Evolutionary conservation across 176 grass and related monocot genomes (phyloP), one percentile per base, ranked within the genome.

Genomic region (Canna indica): DNA sequence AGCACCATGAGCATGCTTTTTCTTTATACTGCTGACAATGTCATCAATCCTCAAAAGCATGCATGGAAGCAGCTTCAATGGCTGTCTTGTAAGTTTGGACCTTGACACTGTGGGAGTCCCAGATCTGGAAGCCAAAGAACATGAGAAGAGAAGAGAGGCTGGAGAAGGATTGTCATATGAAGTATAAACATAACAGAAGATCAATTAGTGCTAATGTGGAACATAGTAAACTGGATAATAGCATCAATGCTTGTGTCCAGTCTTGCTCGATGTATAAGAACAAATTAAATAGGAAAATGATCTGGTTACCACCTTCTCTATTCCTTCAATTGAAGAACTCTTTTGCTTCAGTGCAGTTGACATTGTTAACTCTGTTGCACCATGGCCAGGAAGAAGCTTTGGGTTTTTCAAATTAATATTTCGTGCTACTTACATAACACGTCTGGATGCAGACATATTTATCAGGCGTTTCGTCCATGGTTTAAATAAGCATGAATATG

Each of bases 341-440:
- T 88, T 93, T 75, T 99, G 86, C 47, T 93, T 99, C 56, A 99
- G 47, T 60, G 82, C 79, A 82, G 89, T 89, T 4, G 94, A 99
- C 70, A 93, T 84, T 73, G 94, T 93, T 73, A 99, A 82, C 74
- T 99, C 94, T 38, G 94, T 84, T 53, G 89, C 94, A 84, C 94
- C 94, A 36, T 89, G 89, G 70, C 94, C 89, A 80, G 94, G 94
- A 72, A 99, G 73, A 75, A 99, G 94, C 73, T 92, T 93, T 10
- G 94, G 94, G 60, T 93, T 93, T 71, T 90, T 99, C 80, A 99
- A 61, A 78, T n/a, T n/a, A n/a, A 99, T 90, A 73, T 99, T 99
- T 50, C 94, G 83, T 64, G 94, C 89, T 33, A 93, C 94, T 42
- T 80, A 88, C 89, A 90, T 99, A 27, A 89, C 94, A 57, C 94